phyloP scores from a whole-genome alignment of 129 eudicot genomes.

The Gnaphalium uliginosum region DNA sequence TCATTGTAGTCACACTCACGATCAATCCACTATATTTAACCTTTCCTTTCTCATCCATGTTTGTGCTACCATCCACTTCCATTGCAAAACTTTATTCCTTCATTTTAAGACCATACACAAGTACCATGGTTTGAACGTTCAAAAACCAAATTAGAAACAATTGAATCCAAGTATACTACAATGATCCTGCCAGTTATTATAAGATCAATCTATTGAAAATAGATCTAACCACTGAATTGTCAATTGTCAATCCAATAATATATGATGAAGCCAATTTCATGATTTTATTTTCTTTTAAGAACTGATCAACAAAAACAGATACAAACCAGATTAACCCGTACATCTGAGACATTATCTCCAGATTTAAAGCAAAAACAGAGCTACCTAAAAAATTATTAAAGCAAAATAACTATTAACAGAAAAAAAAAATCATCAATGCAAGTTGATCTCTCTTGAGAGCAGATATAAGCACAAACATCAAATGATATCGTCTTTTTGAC shows the following conservation, averaged over 20 bases:
- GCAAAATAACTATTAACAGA: constrained; percentile 7
- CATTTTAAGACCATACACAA: not conserved
- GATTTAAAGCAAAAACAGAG: not conserved
- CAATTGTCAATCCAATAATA: too few relatives aligned
- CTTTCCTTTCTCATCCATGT: not conserved
- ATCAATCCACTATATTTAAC: not conserved
- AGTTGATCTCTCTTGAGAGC: constrained; percentile 13
- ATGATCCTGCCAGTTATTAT: too few relatives aligned
- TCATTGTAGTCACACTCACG: not conserved
- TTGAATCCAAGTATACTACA: not conserved
- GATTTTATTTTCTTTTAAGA: too few relatives aligned
- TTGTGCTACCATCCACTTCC: not conserved
- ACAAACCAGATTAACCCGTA: too few relatives aligned
- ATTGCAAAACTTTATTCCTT: not conserved
- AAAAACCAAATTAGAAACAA: not conserved
- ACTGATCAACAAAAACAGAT: too few relatives aligned
- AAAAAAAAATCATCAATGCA: not conserved
- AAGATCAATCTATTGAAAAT: too few relatives aligned
- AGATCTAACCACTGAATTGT: too few relatives aligned
- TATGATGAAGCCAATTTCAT: too few relatives aligned
- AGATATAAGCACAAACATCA: not conserved
- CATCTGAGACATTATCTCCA: not conserved
- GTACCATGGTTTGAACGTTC: too few relatives aligned
- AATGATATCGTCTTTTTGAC: constrained; percentile 15
- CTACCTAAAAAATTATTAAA: constrained; percentile 4